Evolutionary conservation across 2,329 filamentous ascomycete species (phyloP).

Genomic region (Coccinonectria pachysandricola): DNA sequence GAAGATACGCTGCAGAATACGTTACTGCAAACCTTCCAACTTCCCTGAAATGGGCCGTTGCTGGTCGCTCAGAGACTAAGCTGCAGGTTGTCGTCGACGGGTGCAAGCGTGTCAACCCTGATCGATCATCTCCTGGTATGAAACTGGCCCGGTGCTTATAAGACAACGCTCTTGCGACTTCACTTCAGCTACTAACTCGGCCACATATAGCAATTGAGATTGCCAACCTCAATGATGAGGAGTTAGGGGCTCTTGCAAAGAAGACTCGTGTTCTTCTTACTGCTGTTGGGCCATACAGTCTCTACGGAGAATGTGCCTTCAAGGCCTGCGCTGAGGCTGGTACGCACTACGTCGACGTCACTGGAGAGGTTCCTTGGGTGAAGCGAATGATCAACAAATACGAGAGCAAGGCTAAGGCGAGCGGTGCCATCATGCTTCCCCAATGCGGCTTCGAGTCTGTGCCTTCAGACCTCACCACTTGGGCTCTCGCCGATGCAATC

Average conservation of each 20-base stretch:
- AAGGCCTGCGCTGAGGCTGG: slow-evolving; percentile 51
- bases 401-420: slow-evolving; percentile 38
- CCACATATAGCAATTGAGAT: slow-evolving; percentile 41
- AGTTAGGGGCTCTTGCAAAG: slow-evolving; percentile 38
- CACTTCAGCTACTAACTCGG: too few species aligned
- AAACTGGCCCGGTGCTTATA: slow-evolving; percentile 1
- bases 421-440: slow-evolving; percentile 49
- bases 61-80: slow-evolving; percentile 70
- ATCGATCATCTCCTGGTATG: slow-evolving; percentile 61
- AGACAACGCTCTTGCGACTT: too few species aligned
- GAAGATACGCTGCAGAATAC: slow-evolving; percentile 64
- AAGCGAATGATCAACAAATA: slow-evolving; percentile 51
- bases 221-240: slow-evolving; percentile 34
- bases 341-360: slow-evolving; percentile 56
- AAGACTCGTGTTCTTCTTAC: slow-evolving; percentile 48
- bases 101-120: slow-evolving; percentile 54
- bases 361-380: slow-evolving; percentile 50
- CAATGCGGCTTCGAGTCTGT: slow-evolving; percentile 54
- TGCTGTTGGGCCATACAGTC: slow-evolving; percentile 48
- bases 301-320: slow-evolving; percentile 48
- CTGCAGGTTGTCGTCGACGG: slow-evolving; percentile 58
- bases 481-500: slow-evolving; percentile 39
- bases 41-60: slow-evolving; percentile 77
- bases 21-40: slow-evolving; percentile 61
- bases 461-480: slow-evolving; percentile 49